Percentiles rank a stretch among this genome's conserved stretches.
Conservation (phyloP, 108 stramenopile genomes). For the Pseudonitzschia pungens region DNA sequence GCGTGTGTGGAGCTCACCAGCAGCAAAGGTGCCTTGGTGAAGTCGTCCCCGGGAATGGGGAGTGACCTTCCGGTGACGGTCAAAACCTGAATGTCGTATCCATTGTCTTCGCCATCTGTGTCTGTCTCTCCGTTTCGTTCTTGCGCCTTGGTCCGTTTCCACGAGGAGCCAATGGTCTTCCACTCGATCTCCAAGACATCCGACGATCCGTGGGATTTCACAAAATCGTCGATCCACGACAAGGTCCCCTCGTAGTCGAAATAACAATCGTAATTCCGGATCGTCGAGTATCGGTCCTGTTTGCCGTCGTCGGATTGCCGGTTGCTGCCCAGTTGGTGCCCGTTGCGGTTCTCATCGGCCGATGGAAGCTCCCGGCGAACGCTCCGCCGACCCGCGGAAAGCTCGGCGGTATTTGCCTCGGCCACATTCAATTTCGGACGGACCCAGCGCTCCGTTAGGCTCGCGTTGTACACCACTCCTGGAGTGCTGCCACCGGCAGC, state of each 20-base stretch:
- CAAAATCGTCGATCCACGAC: slow-evolving; percentile 8
- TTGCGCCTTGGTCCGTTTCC: slow-evolving; percentile 15
- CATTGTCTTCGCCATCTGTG: background rate
- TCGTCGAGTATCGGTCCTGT: background rate
- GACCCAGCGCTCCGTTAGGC: too few relatives aligned
- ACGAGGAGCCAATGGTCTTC: slow-evolving; percentile 45
- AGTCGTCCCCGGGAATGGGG: background rate
- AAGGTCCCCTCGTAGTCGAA: slow-evolving; percentile 22
- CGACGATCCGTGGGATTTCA: background rate
- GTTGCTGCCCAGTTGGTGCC: too few relatives aligned
- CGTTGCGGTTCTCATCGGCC: too few relatives aligned
- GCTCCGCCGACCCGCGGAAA: too few relatives aligned
- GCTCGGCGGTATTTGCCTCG: too few relatives aligned
- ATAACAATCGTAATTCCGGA: slow-evolving; percentile 2
- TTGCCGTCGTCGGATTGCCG: too few relatives aligned
- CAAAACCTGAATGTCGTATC: slow-evolving; percentile 47
- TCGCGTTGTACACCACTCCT: too few relatives aligned
- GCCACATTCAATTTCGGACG: too few relatives aligned
- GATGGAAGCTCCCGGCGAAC: too few relatives aligned
- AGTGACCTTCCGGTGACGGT: slow-evolving; percentile 29
- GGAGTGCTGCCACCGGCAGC: too few relatives aligned
- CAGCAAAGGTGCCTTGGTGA: slow-evolving; percentile 2
- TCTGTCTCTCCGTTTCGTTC: background rate
- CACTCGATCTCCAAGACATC: background rate
- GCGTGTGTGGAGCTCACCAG: slow-evolving; percentile 46